These are phyloP conservation scores for Paraleonurus japonicus DNA, from an alignment of 257 asterid genomes.

Conservation along the genomic window DNA sequence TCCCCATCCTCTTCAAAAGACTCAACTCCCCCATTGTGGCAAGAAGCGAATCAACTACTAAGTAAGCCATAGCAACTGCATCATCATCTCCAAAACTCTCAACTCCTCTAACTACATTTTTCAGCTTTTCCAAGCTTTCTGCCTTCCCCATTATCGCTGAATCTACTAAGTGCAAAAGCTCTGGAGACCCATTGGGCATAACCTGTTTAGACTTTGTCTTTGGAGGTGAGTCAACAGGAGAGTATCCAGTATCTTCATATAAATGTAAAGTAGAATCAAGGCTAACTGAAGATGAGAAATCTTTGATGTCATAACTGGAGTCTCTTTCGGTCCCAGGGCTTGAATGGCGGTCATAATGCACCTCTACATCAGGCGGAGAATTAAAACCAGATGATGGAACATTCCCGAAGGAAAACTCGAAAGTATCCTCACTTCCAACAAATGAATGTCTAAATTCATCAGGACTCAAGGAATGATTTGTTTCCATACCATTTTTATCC, in stretches of 20 bases:
- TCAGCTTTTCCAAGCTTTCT: constrained; percentile 83
- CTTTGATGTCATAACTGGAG: constrained; percentile 38
- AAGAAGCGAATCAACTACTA: constrained; percentile 95
- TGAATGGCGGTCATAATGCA: constrained; percentile 47
- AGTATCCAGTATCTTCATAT: constrained; percentile 49
- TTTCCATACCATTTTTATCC: constrained; percentile 41
- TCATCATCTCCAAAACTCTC: constrained; percentile 82
- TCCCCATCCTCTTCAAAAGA: constrained; percentile 93
- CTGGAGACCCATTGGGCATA: constrained; percentile 79
- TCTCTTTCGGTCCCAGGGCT: constrained; percentile 55
- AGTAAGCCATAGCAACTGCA: constrained; percentile 65
- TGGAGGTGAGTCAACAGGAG: constrained; percentile 70
- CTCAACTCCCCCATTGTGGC: constrained; percentile 99
- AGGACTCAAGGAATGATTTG: constrained; percentile 39
- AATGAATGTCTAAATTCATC: constrained; percentile 49
- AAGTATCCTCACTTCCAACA: constrained; percentile 54
- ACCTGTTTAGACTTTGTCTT: constrained; percentile 61
- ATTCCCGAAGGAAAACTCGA: constrained; percentile 53
- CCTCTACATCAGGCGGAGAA: constrained; percentile 48
- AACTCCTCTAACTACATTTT: constrained; percentile 80
- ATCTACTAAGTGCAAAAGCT: constrained; percentile 96
- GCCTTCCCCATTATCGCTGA: constrained; percentile 99
- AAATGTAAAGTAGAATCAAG: constrained; percentile 58
- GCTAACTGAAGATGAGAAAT: constrained; percentile 55
- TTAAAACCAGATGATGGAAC: constrained; percentile 45